Conservation (phyloP, 768 basidiomycete genomes). For the Serendipita sp. region DNA sequence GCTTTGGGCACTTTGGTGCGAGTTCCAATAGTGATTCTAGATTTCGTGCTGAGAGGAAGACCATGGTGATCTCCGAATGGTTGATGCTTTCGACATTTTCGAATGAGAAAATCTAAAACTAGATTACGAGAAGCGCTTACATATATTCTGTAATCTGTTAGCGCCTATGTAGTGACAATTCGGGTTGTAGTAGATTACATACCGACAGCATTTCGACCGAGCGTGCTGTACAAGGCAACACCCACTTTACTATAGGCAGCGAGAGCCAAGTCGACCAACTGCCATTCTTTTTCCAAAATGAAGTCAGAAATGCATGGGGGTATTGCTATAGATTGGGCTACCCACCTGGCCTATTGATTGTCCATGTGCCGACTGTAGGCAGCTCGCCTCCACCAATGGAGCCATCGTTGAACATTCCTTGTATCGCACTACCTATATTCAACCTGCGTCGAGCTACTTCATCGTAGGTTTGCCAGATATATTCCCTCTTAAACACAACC, state of each 20-base stretch:
- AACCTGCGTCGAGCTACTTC: conserved; percentile 58
- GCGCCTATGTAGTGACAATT: neutral
- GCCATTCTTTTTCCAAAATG: conserved; percentile 56
- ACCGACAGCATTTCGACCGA: conserved; percentile 85
- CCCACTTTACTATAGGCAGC: conserved; percentile 71
- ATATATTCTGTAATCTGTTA: conserved; percentile 43
- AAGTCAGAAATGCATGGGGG: neutral
- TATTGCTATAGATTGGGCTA: neutral
- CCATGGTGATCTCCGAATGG: conserved; percentile 66
- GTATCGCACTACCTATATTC: conserved; percentile 59
- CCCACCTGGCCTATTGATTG: conserved; percentile 60
- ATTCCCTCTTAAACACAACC: conserved; percentile 49
- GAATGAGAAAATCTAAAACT: neutral
- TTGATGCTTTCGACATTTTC: conserved; percentile 57
- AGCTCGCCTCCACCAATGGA: conserved; percentile 45
- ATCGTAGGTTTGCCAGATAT: conserved; percentile 63
- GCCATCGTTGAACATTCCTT: conserved; percentile 46
- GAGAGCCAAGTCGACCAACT: conserved; percentile 69
- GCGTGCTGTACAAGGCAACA: conserved; percentile 85
- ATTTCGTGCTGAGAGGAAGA: conserved; percentile 63
- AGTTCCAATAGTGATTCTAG: conserved; percentile 63
- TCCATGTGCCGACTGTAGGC: conserved; percentile 73
- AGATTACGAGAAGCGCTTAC: conserved; percentile 25
- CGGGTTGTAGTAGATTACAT: conserved; percentile 18
- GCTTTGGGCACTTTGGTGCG: conserved; percentile 37